Evolutionary conservation across 768 basidiomycete genomes (phyloP).

Genomic region (Asterophora parasitica): DNA sequence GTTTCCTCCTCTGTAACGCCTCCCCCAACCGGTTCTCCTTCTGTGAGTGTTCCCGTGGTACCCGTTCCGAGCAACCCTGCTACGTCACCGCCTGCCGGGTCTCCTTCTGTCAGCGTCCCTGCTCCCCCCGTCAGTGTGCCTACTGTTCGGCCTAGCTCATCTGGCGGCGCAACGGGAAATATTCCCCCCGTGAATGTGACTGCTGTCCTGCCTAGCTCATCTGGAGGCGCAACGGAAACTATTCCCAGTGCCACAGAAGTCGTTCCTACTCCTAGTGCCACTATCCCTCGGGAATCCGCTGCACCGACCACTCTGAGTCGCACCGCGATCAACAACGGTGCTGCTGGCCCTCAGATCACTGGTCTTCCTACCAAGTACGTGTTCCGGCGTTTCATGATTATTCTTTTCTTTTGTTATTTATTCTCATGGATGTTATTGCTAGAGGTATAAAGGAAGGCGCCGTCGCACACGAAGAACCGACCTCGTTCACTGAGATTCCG

Average conservation of each 20-base stretch:
- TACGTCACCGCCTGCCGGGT: neutral
- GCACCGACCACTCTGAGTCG: neutral
- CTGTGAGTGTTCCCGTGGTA: neutral
- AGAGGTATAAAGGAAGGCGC: neutral
- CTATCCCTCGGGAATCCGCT: neutral
- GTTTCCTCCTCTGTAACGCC: no score
- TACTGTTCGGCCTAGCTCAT: neutral
- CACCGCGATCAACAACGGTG: neutral
- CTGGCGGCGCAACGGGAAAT: neutral
- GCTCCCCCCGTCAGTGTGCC: neutral
- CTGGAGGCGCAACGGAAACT: neutral
- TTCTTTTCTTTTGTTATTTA: no score
- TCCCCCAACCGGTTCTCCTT: neutral
- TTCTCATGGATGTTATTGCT: neutral
- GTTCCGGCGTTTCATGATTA: neutral
- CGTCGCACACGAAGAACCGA: constrained; percentile 1
- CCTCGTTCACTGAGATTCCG: constrained; percentile 7
- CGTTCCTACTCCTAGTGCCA: neutral
- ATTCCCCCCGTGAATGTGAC: neutral
- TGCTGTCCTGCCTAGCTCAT: neutral
- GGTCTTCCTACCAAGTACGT: neutral
- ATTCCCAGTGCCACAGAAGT: neutral
- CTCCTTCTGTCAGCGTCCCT: neutral
- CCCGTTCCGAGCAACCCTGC: neutral
- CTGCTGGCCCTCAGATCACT: neutral